phyloP scores from a whole-genome alignment of 2,329 filamentous ascomycete genomes.

The Sporothrix humicola region DNA sequence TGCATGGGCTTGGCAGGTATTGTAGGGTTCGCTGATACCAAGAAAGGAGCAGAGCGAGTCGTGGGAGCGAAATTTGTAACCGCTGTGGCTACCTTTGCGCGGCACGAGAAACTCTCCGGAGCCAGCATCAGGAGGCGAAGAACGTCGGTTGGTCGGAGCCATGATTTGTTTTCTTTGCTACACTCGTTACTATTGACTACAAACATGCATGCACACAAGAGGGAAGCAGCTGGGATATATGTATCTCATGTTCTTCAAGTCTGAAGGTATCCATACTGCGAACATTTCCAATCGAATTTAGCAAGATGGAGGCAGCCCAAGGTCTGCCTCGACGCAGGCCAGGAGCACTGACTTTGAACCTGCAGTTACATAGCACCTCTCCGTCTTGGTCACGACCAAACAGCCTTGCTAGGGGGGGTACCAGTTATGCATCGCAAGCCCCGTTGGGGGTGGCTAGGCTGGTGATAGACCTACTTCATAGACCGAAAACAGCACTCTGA shows the following conservation, averaged over 20 bases:
- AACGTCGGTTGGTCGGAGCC: not conserved
- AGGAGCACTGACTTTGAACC: not conserved
- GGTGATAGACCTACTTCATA: not conserved
- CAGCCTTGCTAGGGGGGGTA: not conserved
- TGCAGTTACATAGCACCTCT: slow-evolving; percentile 13
- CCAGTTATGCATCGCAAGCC: not conserved
- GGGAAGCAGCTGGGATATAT: slow-evolving; percentile 5
- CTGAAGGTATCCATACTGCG: not conserved
- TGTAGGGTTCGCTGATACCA: slow-evolving; percentile 11
- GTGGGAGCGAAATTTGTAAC: slow-evolving; percentile 14
- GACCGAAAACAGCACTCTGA: not conserved
- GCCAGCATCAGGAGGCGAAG: slow-evolving; percentile 9
- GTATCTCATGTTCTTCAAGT: not conserved
- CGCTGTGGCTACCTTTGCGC: not conserved
- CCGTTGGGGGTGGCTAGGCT: slow-evolving; percentile 11
- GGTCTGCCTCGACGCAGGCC: slow-evolving; percentile 13
- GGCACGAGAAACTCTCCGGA: not conserved
- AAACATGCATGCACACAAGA: not conserved
- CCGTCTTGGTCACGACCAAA: not conserved
- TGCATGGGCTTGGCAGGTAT: slow-evolving; percentile 12
- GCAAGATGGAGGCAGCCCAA: not conserved
- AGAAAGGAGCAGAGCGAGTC: slow-evolving; percentile 17
- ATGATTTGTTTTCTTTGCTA: slow-evolving; percentile 1
- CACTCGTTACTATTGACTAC: not conserved
- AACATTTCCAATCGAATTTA: not conserved